These are phyloP conservation scores for Fusarium humuli DNA, from an alignment of 2,329 filamentous ascomycete species.

Conservation along the genomic window DNA sequence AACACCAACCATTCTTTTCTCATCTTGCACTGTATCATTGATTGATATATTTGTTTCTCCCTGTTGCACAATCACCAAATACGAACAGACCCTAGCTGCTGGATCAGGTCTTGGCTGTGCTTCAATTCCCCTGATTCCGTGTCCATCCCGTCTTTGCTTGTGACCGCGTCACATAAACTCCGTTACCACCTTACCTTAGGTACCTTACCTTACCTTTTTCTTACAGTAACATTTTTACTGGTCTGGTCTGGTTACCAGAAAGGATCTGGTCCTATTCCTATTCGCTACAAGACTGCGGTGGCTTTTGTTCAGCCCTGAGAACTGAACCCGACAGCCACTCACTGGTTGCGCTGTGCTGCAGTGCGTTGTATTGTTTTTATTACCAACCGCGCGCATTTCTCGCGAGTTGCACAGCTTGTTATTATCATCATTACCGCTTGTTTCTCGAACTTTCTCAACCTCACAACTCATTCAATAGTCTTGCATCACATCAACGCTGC, in stretches of 20 bases:
- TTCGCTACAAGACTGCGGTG: conserved; percentile 18
- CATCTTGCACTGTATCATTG: conserved; percentile 9
- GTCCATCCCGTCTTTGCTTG: conserved; percentile 29
- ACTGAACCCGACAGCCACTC: conserved; percentile 23
- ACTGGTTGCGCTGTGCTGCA: conserved; percentile 13
- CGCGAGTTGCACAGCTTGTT: conserved; percentile 14
- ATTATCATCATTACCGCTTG: neutral
- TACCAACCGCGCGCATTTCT: conserved; percentile 30
- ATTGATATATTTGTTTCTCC: conserved; percentile 19
- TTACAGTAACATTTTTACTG: conserved; percentile 22
- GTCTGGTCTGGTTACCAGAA: conserved; percentile 30
- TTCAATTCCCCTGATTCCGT: conserved; percentile 35
- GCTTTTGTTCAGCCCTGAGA: conserved; percentile 16
- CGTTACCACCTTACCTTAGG: conserved; percentile 19
- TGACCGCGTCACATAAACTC: conserved; percentile 38
- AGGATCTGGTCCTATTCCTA: conserved; percentile 1
- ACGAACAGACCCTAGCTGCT: conserved; percentile 38
- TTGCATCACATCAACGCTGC: conserved; percentile 17
- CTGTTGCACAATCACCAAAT: conserved; percentile 8
- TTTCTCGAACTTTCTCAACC: neutral
- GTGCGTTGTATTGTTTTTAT: conserved; percentile 19
- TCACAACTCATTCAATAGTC: conserved; percentile 3
- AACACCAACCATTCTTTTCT: neutral
- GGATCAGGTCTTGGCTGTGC: conserved; percentile 40
- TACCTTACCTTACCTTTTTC: neutral